Base-by-base conservation (phyloP, 139 green algal species). In the Spirogloea muscicola region DNA sequence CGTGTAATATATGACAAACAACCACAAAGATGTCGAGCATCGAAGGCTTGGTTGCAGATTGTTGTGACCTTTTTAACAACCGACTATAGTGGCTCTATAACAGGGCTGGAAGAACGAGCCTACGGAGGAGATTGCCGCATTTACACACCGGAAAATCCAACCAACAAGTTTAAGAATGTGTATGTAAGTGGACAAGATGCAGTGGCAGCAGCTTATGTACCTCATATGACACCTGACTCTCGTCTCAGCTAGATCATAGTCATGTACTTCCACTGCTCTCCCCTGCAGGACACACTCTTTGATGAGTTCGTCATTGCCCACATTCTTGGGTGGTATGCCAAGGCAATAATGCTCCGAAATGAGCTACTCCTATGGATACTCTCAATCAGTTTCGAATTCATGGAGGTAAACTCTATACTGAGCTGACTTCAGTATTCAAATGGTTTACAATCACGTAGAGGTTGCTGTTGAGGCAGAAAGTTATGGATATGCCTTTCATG, bases 291-390 rank as follows among this genome's bases (percentile, higher is more conserved):
- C n/a, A n/a, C n/a, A n/a, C n/a, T n/a, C n/a, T n/a, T n/a, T n/a
- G 92, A 96, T 76, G 90, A 94, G 83, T 96, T 96, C 83, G 88
- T 96, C 1, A 25, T 96, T 10, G 92, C 91, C 0, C 92, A 96
- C 87, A 86, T 86, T 0, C 55, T 96, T 13, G 92, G 90, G 41
- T 89, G 85, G 85, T 79, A 69, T 88, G 88, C 84, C 66, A 93
- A 94, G 82, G 89, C 91, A 21, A 68, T 96, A 18, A 85, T 94
- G 34, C 60, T 96, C 0, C 80, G 91, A n/a, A 83, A 95, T 81
- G 71, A 82, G 51, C 69, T 34, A 18, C 72, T 96, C 70, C 1
- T 89, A 38, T 88, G 60, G 77, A 34, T 49, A 13, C 58, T 83
- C 18, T 85, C 77, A n/a, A 38, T 88, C 16, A 21, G 16, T 27